Percentiles rank a stretch among this genome's conserved stretches.
phyloP scores from a whole-genome alignment of 805 yeast genomes.

The Phaffomyces opuntiae region DNA sequence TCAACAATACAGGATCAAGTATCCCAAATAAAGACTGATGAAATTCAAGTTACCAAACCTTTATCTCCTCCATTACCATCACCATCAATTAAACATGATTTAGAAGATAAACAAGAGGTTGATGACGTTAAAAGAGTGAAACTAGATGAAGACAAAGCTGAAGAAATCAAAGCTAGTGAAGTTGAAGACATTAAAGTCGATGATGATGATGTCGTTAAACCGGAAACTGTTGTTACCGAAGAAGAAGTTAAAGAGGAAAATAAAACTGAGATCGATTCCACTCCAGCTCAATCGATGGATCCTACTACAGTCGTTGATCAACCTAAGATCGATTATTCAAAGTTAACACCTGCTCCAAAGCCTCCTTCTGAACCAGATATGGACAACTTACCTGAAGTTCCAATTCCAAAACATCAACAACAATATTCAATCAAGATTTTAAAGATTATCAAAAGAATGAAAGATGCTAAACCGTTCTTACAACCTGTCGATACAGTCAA shows the following conservation, averaged over 20 bases:
- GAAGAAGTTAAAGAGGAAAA: neutral
- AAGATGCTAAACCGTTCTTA: constrained; percentile 87
- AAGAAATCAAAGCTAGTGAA: neutral
- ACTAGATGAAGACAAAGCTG: constrained; percentile 6
- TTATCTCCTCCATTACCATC: constrained; percentile 40
- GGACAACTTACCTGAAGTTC: constrained; percentile 56
- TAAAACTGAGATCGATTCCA: no score
- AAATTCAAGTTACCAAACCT: constrained; percentile 25
- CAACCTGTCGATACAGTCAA: constrained; percentile 87
- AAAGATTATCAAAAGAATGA: constrained; percentile 80
- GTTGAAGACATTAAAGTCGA: neutral
- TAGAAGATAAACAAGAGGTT: constrained; percentile 4
- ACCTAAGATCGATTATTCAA: constrained; percentile 1
- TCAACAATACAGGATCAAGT: no score
- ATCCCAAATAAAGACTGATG: neutral
- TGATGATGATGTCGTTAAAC: neutral
- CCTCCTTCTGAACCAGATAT: constrained; percentile 72
- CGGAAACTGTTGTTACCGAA: neutral
- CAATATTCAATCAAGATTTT: constrained; percentile 72
- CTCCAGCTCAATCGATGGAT: no score
- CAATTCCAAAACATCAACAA: constrained; percentile 78
- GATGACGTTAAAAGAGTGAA: constrained; percentile 3
- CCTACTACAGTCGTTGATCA: neutral
- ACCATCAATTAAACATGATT: constrained; percentile 20
- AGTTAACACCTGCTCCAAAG: constrained; percentile 58